These are phyloP conservation scores for Scedosporium minutisporum DNA, from an alignment of 2,329 filamentous ascomycete genomes.

Conservation along the genomic window DNA sequence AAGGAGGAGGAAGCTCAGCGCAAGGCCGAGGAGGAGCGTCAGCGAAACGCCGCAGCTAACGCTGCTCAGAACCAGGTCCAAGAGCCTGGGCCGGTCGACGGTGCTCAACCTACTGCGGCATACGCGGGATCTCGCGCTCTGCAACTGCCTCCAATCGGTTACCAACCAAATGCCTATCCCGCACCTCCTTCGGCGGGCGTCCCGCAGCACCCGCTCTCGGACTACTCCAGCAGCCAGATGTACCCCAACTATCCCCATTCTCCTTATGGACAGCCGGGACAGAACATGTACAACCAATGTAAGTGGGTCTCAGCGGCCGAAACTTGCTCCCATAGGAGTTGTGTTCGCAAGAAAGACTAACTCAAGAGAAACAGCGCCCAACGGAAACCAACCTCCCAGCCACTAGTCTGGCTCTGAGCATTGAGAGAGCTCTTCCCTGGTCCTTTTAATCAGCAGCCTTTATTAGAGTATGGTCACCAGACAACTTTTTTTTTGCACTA, in stretches of 20 bases:
- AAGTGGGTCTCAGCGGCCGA: conserved; percentile 9
- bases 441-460: conserved; percentile 4
- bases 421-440: neutral
- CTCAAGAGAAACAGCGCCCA: conserved; percentile 5
- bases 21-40: conserved; percentile 84
- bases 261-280: conserved; percentile 45
- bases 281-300: conserved; percentile 53
- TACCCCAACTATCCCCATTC: conserved; percentile 50
- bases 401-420: neutral
- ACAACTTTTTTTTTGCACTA: neutral
- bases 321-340: too few species aligned
- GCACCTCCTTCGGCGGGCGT: conserved; percentile 47
- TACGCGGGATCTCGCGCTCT: conserved; percentile 48
- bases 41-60: conserved; percentile 44
- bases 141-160: conserved; percentile 68
- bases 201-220: conserved; percentile 39
- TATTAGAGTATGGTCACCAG: conserved; percentile 1
- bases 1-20: conserved; percentile 92
- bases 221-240: conserved; percentile 43
- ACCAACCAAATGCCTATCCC: conserved; percentile 58
- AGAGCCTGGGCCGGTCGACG: conserved; percentile 27
- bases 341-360: neutral
- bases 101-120: conserved; percentile 44
- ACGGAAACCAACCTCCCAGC: conserved; percentile 9
- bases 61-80: conserved; percentile 40